These are phyloP conservation scores for Chionographis japonica DNA, from an alignment of 106 monocot genomes.

Conservation along the genomic window DNA sequence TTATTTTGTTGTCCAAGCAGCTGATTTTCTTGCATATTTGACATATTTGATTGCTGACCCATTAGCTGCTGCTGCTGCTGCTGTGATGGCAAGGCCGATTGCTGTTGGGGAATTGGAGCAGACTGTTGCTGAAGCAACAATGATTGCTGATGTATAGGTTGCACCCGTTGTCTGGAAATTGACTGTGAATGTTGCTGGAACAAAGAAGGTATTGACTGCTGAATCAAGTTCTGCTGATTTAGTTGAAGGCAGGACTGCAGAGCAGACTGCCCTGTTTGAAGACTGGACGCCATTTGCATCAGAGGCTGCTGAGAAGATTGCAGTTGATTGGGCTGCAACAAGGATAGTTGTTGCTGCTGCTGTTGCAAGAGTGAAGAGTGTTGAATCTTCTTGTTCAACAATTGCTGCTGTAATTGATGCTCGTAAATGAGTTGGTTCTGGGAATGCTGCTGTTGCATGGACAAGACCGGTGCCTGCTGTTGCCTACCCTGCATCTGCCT, in stretches of 20 bases:
- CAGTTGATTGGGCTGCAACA: constrained; percentile 20
- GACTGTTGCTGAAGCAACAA: constrained; percentile 21
- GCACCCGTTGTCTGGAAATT: constrained; percentile 44
- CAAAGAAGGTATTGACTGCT: constrained; percentile 42
- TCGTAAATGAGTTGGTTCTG: constrained; percentile 23
- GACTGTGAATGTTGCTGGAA: constrained; percentile 47
- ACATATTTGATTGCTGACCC: constrained; percentile 26
- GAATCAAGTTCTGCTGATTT: constrained; percentile 53
- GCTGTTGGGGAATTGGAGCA: constrained; percentile 17
- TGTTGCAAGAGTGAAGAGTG: constrained; percentile 16
- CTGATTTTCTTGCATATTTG: constrained; percentile 20
- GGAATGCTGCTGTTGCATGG: constrained; percentile 20
- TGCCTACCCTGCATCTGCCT: constrained; percentile 37
- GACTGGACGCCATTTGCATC: constrained; percentile 24
- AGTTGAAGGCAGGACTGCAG: constrained; percentile 39
- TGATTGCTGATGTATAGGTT: constrained; percentile 25
- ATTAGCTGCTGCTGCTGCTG: constrained; percentile 23
- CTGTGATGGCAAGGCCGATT: constrained; percentile 8
- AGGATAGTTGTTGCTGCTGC: constrained; percentile 23
- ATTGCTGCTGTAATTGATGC: constrained; percentile 16
- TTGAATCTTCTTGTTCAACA: constrained; percentile 17
- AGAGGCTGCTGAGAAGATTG: constrained; percentile 28
- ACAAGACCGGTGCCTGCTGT: constrained; percentile 13
- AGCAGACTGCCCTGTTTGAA: constrained; percentile 30
- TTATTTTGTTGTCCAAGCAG: constrained; percentile 30